Conservation (phyloP, 345 rosid genomes). For the Eucalyptus erythrocorys region DNA sequence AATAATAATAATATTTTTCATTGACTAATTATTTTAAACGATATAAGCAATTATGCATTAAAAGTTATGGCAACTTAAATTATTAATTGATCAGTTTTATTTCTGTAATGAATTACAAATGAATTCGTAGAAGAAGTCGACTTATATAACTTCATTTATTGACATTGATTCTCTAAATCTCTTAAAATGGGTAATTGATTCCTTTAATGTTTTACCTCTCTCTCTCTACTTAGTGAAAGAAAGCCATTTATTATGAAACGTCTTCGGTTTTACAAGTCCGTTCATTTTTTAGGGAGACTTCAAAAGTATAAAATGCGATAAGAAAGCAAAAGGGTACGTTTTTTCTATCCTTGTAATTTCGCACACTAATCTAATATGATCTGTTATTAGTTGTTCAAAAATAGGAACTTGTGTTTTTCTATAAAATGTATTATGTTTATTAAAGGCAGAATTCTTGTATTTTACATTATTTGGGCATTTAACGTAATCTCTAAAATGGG, state of each 20-base stretch:
- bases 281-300: background rate
- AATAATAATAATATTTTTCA: too few species aligned
- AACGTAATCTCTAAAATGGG: background rate
- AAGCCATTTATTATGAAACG: background rate
- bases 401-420: accelerated
- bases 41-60: background rate
- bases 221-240: background rate
- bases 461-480: too few species aligned
- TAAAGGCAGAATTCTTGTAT: accelerated
- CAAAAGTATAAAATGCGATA: background rate
- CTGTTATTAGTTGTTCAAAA: accelerated
- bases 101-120: accelerated
- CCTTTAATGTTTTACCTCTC: accelerated
- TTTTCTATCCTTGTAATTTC: accelerated
- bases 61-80: background rate
- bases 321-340: accelerated
- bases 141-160: background rate
- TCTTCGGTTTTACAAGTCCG: accelerated
- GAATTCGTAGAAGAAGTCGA: accelerated
- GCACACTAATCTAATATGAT: accelerated
- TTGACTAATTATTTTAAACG: accelerated
- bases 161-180: background rate
- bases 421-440: accelerated
- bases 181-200: too few species aligned
- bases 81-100: background rate